Percentiles rank a stretch among this genome's conserved stretches.
phyloP scores from a whole-genome alignment of 169 alveolate species.

The Plasmodium ovale region DNA sequence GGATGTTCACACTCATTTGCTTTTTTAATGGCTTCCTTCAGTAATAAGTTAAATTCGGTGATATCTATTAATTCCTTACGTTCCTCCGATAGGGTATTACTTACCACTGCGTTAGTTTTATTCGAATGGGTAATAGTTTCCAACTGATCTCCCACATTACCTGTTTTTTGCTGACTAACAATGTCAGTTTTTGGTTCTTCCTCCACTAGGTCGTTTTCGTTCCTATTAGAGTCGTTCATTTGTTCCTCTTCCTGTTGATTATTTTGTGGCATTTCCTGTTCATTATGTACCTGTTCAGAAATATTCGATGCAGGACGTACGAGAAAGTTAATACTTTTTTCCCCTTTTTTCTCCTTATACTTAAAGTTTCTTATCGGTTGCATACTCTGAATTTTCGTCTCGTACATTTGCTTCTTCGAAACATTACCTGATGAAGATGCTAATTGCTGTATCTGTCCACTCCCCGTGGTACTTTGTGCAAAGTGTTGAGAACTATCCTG shows the following conservation, averaged over 20 bases:
- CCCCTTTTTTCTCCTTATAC: conserved; percentile 70
- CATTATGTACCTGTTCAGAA: neutral
- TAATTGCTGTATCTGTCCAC: neutral
- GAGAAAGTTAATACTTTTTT: conserved; percentile 62
- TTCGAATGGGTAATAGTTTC: neutral
- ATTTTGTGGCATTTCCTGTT: neutral
- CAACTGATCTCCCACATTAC: neutral
- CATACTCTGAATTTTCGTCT: conserved; percentile 65
- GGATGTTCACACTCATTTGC: conserved; percentile 72
- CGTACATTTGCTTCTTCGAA: conserved; percentile 41
- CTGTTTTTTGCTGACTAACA: neutral
- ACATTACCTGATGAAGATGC: neutral
- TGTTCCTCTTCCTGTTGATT: neutral
- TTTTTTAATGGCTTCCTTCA: conserved; percentile 70
- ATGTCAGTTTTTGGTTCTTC: neutral
- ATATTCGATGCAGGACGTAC: conserved; percentile 46
- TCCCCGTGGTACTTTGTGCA: neutral
- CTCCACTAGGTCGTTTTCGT: neutral
- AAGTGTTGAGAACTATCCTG: too few species aligned
- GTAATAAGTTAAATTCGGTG: conserved; percentile 49
- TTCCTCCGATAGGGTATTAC: neutral
- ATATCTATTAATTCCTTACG: conserved; percentile 26
- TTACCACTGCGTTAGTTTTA: neutral
- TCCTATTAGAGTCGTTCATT: neutral
- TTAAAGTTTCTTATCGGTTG: conserved; percentile 73